Base-by-base conservation (phyloP, 2,329 filamentous ascomycete species). In the Ophiocordyceps australis region DNA sequence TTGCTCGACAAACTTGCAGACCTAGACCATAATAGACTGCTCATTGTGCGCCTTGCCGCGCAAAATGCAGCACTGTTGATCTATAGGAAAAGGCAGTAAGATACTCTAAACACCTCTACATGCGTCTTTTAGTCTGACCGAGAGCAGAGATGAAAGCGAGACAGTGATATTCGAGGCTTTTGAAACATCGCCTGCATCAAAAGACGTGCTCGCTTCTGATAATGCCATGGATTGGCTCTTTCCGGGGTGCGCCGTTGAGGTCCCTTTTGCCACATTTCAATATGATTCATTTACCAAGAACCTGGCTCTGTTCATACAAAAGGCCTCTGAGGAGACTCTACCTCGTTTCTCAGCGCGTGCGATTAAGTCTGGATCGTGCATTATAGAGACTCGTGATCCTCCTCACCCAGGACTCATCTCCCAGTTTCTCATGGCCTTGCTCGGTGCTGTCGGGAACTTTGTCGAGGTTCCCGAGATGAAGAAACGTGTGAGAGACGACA, bases 401-500 rank as follows among this genome's bases (percentile, higher is more conserved):
- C 43, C 54, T 0, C 43, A 64, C 27, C 73, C 74, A 0, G 50
- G 58, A 0, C 42, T 78, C 2, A 57, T 81, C 3, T 64, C 57
- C 0, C 55, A 67, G 7, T 52, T 75, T 30, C 50, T 79, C 7
- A 64, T 75, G 46, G 57, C 66, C 0, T 40, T 78, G 0, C 43
- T 80, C 0, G 60, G 69, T 35, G 60, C 55, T 1, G 50, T 62
- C 6, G 73, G 73, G 0, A 28, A 38, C 0, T 34, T 47, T 1
- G 30, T 49, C 0, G 28, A 43, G 1, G 45, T 57, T 0, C 34
- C 45, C 0, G 14, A 50, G 0, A 38, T 75, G 2, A 49, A 49
- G 0, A 80, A 80, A 38, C 52, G 61, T 3, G 57, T 77, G 0
- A 55, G 66, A 0, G 74, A 79, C 25, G 70, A 75, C n/a, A 59